Conservation (phyloP, 495 filamentous ascomycete genomes). For the Schizothecium vesticola region DNA sequence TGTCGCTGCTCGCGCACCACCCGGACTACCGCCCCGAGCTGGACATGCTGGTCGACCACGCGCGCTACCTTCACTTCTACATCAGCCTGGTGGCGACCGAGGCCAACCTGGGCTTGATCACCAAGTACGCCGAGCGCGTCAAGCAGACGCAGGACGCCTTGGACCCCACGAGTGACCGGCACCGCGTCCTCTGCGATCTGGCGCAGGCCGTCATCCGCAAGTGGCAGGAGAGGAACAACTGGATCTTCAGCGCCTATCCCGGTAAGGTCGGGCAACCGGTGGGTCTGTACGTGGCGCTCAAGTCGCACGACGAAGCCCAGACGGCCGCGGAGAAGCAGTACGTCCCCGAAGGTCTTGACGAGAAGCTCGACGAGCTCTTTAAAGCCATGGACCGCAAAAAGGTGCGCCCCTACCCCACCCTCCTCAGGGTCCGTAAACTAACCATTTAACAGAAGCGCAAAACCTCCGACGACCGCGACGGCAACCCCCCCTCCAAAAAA, state of each 20-base stretch:
- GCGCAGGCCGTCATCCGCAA: conserved; percentile 74
- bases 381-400: conserved; percentile 50
- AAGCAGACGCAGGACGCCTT: conserved; percentile 86
- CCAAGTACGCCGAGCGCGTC: conserved; percentile 84
- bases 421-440: not conserved
- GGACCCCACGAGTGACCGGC: conserved; percentile 54
- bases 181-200: conserved; percentile 87
- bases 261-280: conserved; percentile 74
- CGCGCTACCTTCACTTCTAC: conserved; percentile 85
- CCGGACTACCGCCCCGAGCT: conserved; percentile 73
- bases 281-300: conserved; percentile 68
- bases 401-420: conserved; percentile 30
- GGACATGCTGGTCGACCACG: conserved; percentile 71
- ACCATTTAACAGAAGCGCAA: conserved; percentile 42
- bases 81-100: conserved; percentile 74
- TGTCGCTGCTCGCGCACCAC: conserved; percentile 89
- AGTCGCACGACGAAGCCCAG: conserved; percentile 72
- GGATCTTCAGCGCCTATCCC: conserved; percentile 74
- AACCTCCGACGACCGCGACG: conserved; percentile 37
- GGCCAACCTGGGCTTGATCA: conserved; percentile 82
- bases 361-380: conserved; percentile 62
- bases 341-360: conserved; percentile 76
- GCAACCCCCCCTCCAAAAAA: conserved; percentile 31
- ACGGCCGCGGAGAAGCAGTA: conserved; percentile 78
- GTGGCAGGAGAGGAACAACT: conserved; percentile 73